Conservation (phyloP, 202 grass and related monocot species). For the Eragrostis tef region DNA sequence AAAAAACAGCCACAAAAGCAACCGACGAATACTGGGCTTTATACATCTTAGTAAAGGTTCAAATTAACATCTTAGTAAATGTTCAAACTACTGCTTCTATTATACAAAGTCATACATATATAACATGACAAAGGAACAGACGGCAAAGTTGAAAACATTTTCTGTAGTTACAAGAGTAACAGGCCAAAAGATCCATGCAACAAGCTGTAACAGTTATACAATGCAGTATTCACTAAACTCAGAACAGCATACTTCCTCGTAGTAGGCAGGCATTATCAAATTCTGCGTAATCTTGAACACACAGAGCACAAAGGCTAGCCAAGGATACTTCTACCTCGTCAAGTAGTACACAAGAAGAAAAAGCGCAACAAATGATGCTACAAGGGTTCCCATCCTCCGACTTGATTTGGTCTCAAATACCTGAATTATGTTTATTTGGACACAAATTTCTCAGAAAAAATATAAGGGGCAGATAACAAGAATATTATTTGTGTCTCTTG, state of each 20-base stretch:
- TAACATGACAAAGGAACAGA: too few species aligned
- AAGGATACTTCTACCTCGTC: conserved; percentile 57
- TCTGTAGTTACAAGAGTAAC: conserved; percentile 37
- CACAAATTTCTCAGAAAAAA: neutral
- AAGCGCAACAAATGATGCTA: conserved; percentile 75
- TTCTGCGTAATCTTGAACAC: conserved; percentile 32
- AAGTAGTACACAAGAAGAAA: conserved; percentile 90
- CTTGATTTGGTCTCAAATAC: conserved; percentile 95
- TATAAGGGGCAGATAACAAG: neutral
- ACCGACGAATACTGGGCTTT: neutral
- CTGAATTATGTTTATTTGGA: conserved; percentile 35
- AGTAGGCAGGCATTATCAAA: conserved; percentile 10
- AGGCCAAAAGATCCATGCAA: conserved; percentile 9
- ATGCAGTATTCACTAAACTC: conserved; percentile 22
- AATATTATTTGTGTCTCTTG: neutral
- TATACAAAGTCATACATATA: too few species aligned
- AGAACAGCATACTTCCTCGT: conserved; percentile 22
- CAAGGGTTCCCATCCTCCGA: conserved; percentile 78
- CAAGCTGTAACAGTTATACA: conserved; percentile 16
- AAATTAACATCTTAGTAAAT: conserved; percentile 10
- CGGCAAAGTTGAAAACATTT: neutral
- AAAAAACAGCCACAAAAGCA: conserved; percentile 8
- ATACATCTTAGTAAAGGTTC: neutral
- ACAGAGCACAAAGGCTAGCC: neutral
- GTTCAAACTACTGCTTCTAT: neutral